Evolutionary conservation across 2,329 filamentous ascomycete genomes (phyloP).

Genomic region (Penicillium sp.): DNA sequence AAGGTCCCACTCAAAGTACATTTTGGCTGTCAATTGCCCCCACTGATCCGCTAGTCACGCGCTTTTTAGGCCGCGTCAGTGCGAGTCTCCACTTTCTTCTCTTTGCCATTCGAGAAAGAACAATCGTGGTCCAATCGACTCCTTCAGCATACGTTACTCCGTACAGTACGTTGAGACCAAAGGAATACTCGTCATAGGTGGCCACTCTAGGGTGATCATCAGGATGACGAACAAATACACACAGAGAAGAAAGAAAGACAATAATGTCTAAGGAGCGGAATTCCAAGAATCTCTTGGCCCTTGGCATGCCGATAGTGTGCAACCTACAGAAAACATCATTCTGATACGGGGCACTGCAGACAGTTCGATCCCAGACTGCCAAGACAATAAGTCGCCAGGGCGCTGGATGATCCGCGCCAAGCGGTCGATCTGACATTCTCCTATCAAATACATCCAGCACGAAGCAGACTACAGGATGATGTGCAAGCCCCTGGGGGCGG

Average conservation of each 20-base stretch:
- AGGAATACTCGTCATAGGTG: background rate
- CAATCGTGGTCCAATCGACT: background rate
- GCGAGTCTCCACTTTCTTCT: constrained; percentile 13
- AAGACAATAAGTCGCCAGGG: constrained; percentile 15
- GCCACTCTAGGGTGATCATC: background rate
- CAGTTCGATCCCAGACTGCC: constrained; percentile 6
- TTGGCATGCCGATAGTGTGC: background rate
- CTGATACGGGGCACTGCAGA: background rate
- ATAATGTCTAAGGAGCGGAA: background rate
- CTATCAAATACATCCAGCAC: background rate
- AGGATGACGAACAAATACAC: background rate
- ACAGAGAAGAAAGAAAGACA: background rate
- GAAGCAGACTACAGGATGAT: background rate
- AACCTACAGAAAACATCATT: background rate
- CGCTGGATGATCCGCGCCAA: constrained; percentile 18
- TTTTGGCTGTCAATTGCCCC: constrained; percentile 1
- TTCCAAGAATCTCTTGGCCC: background rate
- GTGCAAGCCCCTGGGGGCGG: background rate
- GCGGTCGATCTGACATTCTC: constrained; percentile 10
- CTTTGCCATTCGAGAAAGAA: constrained; percentile 7
- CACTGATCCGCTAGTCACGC: constrained; percentile 27
- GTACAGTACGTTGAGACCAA: background rate
- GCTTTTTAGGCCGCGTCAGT: constrained; percentile 13
- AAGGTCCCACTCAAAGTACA: background rate
- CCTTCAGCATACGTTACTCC: background rate